Evolutionary conservation across 106 monocot genomes (phyloP), one percentile per base, ranked within the genome.

Genomic region (Dendrobium officinale): DNA sequence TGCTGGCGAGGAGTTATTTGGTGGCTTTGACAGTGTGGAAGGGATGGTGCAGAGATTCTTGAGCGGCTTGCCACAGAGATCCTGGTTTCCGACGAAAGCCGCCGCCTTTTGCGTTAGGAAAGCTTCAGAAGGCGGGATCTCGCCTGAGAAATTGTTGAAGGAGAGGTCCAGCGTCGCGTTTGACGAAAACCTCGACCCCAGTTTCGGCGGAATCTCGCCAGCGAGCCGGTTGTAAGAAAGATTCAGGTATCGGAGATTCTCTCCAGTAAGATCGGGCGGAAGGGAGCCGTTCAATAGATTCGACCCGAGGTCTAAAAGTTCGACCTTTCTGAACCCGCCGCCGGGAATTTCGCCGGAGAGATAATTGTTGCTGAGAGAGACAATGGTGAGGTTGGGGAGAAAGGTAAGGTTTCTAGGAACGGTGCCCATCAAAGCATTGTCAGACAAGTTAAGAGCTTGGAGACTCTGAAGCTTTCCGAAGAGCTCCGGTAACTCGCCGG

Each of bases 71-170:
- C 99, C 99, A 31, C 99, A 99, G n/a, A 99, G 88, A 4, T 79
- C 93, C 19, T 86, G 80, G 75, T 99, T 95, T 16, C 95, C 99
- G 13, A 79, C 68, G 54, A 95, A 95, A 10, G 88, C 78, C 7
- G 49, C 47, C 13, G 87, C 82, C 75, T 82, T 88, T 81, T 91
- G 94, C 6, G 58, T 75, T 0, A 88, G 37, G n/a, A 87, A 81
- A 11, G 87, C 87, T 0, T 42, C 66, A 0, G 87, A 79, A 44
- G 77, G 81, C 11, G 99, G 99, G 17, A 99, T 91, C 42, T 81
- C 80, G 11, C 99, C 99, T 24, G 87, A 88, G 84, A 99, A 84
- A 31, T 95, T 92, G 75, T 99, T 99, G 80, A 84, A 95, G 5
- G 95, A 93, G 26, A 99, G 80, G 77, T 95, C 99, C 16, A 93